Evolutionary conservation across 2,329 filamentous ascomycete genomes (phyloP), one percentile per base, ranked within the genome.

Genomic region (Sclerotinia borealis): DNA sequence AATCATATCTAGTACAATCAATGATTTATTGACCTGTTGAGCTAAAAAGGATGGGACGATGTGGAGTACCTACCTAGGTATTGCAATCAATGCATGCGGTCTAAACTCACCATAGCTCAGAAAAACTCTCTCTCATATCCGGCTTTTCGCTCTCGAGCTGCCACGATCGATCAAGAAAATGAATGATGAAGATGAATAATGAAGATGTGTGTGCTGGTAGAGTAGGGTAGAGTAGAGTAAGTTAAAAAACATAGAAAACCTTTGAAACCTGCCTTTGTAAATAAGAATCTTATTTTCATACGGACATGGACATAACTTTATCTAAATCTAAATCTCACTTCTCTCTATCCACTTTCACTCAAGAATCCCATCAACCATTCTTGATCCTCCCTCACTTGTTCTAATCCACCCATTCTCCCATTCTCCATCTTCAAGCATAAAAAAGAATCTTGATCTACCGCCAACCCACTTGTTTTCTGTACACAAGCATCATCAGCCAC

Each of bases 401-500:
- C n/a, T n/a, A n/a, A n/a, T n/a, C n/a, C n/a, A n/a, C n/a, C n/a
- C n/a, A n/a, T n/a, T n/a, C n/a, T n/a, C n/a, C 49, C n/a, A 34
- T 51, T n/a, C 0, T n/a, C 9, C 48, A 50, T 50, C 29, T 50
- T 34, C 48, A n/a, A 50, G 29, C 29, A 50, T 50, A 27, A 34
- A 8, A 50, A 50, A n/a, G 19, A 6, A 9, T 22, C 29, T 13
- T 17, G 49, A 51, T 51, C 49, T 34, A 34, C 48, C 29, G 15
- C 11, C 49, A 54, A 13, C 17, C 51, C 51, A 54, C 51, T 54
- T 10, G 39, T 54, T 54, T 54, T 27, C 49, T 54, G 51, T 36
- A 54, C 19, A 54, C 36, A 54, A 54, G 51, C 51, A 41, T 54
- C 51, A 41, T 29, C 51, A 39, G 36, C 51, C 51, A 54, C 36